Evolutionary conservation across 306 rosid genomes (phyloP).

Genomic region (Luffa aegyptiaca): DNA sequence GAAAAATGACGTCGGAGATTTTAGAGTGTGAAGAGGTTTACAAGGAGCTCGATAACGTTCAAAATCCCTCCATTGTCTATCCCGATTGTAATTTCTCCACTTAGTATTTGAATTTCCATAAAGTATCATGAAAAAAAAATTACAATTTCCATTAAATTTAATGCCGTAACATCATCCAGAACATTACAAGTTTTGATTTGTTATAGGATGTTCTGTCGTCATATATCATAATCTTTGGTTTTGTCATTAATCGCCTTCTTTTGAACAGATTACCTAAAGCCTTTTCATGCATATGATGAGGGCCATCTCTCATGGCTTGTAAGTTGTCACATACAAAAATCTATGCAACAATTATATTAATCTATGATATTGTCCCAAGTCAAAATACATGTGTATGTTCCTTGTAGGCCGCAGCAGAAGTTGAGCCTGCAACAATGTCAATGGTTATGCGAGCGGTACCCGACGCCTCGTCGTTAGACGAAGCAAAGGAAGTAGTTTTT

Average conservation of each 20-base stretch:
- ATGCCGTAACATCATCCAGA: not conserved
- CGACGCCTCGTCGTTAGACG: constrained; percentile 29
- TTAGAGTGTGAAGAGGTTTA: constrained; percentile 43
- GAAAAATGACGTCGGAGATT: constrained; percentile 40
- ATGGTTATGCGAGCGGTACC: constrained; percentile 37
- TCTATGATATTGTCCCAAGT: no score
- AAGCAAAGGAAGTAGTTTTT: constrained; percentile 33
- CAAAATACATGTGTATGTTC: not conserved
- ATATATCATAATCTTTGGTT: not conserved
- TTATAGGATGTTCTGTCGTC: not conserved
- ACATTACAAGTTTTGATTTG: not conserved
- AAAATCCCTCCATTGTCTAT: constrained; percentile 31
- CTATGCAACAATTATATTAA: not conserved
- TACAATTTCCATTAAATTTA: not conserved
- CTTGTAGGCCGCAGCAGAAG: constrained; percentile 65
- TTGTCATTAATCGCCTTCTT: constrained; percentile 1
- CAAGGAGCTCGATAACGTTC: constrained; percentile 42
- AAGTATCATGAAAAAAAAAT: not conserved
- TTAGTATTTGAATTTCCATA: not conserved
- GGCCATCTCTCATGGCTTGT: constrained; percentile 72
- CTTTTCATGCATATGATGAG: constrained; percentile 58
- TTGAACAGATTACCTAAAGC: constrained; percentile 43
- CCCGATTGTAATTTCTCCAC: constrained; percentile 40
- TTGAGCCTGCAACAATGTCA: constrained; percentile 56
- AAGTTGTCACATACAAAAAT: not conserved